Conservation (phyloP, 345 rosid species). For the Hibiscus trionum region DNA sequence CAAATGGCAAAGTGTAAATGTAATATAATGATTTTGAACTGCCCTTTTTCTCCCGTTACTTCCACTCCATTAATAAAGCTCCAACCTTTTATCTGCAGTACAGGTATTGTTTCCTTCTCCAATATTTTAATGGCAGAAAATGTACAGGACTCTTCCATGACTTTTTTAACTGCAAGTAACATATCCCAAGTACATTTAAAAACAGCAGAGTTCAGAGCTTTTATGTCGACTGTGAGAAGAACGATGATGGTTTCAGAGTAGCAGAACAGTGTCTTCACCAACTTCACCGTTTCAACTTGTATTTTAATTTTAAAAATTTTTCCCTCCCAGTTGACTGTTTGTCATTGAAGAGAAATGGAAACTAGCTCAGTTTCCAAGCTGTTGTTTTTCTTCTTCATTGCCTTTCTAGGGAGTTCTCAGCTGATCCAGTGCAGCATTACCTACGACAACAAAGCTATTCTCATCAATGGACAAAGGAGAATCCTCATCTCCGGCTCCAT, state of each 20-base stretch:
- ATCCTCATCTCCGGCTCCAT: conserved; percentile 92
- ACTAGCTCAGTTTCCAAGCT: conserved; percentile 49
- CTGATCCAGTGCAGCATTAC: conserved; percentile 54
- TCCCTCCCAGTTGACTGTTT: background rate
- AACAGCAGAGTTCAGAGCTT: conserved; percentile 1
- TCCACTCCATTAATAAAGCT: conserved; percentile 9
- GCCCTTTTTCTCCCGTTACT: background rate
- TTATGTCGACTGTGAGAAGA: background rate
- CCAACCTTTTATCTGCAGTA: background rate
- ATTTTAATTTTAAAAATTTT: background rate
- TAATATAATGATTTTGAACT: background rate
- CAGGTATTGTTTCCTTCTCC: background rate
- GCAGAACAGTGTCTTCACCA: conserved; percentile 5
- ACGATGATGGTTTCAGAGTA: conserved; percentile 16
- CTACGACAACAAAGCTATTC: conserved; percentile 67
- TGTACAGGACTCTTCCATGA: background rate
- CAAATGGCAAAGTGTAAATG: background rate
- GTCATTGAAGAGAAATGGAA: conserved; percentile 32
- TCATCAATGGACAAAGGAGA: conserved; percentile 73
- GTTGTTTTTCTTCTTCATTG: conserved; percentile 24
- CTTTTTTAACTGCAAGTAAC: background rate
- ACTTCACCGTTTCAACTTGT: background rate
- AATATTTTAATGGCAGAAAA: background rate
- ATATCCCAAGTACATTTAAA: background rate
- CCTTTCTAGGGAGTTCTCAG: conserved; percentile 29